These are phyloP conservation scores for Akanthomyces lecanii DNA, from an alignment of 2,329 filamentous ascomycete species.

Conservation along the genomic window DNA sequence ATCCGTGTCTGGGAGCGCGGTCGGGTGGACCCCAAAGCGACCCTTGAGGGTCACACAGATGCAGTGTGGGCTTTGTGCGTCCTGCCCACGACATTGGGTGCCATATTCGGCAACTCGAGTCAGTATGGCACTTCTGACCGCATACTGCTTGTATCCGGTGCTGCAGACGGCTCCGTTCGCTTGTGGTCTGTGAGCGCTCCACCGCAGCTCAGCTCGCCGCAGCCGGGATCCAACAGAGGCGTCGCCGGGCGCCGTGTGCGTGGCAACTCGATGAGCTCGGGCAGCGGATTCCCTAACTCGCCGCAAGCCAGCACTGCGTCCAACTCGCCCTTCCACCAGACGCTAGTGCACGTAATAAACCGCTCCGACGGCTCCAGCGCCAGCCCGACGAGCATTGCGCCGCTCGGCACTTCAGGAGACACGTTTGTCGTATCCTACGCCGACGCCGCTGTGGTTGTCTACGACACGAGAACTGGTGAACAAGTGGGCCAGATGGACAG, in stretches of 20 bases:
- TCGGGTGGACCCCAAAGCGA: conserved; percentile 90
- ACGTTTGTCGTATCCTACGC: conserved; percentile 91
- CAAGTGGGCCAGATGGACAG: conserved; percentile 92
- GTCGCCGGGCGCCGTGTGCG: conserved; percentile 60
- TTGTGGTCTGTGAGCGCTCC: conserved; percentile 93
- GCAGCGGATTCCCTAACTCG: conserved; percentile 83
- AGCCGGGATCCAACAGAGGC: conserved; percentile 61
- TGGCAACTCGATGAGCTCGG: conserved; percentile 90
- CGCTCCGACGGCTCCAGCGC: conserved; percentile 61
- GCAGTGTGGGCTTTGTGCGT: conserved; percentile 95
- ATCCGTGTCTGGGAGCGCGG: conserved; percentile 95
- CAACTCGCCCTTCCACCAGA: conserved; percentile 80
- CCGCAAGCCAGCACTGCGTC: conserved; percentile 86
- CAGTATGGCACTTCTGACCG: conserved; percentile 78
- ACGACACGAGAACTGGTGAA: conserved; percentile 87
- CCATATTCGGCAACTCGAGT: conserved; percentile 72
- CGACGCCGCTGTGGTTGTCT: conserved; percentile 85
- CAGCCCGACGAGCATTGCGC: conserved; percentile 88
- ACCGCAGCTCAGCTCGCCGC: conserved; percentile 77
- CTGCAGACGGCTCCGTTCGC: conserved; percentile 84
- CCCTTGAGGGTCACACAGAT: conserved; percentile 89
- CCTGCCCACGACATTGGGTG: conserved; percentile 74
- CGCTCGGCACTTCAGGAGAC: conserved; percentile 75
- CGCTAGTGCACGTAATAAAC: conserved; percentile 80
- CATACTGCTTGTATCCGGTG: conserved; percentile 85